Base-by-base conservation (phyloP, 2,329 filamentous ascomycete genomes). In the Amauroascus verrucosus region DNA sequence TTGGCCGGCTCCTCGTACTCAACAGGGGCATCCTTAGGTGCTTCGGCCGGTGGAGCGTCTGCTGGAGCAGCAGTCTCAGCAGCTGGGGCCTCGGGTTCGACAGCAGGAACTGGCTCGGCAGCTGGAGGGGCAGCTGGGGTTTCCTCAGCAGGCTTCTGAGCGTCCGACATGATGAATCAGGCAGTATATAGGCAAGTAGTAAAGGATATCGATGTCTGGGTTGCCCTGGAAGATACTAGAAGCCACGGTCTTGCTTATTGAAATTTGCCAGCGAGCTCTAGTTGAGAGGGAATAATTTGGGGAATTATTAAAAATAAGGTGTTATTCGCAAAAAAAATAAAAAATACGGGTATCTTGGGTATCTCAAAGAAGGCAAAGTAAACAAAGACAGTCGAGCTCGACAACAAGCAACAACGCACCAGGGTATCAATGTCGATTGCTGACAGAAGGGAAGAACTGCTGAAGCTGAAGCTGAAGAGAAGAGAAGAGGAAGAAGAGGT, bases 101-200 rank as follows among this genome's bases (percentile, higher is more conserved):
- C 26, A 8, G 40, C 32, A 11, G n/a, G 13, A 28, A 26, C 20
- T 16, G 32, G 20, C 16, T 48, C 58, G 44, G 63, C 64, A 55
- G 64, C 62, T 54, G 68, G 64, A 55, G 68, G 68, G 53, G 63
- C 65, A 62, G 65, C 69, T 60, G 73, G 70, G 61, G 73, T 73
- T 73, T 81, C 79, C 70, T 83, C 82, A 64, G 79, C 76, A 67
- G 83, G 78, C 76, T 88, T 88, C 72, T 82, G 78, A 71, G 75
- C 77, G 67, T 88, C 84, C 74, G 85, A 82, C 84, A 88, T 88
- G 24, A 26, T 53, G 43, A 30, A 8, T 32, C 4, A 20, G 11
- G 35, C 77, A n/a, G 65, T 79, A 75, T 59, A 54, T 35, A 11
- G 33, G 14, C 33, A 35, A 13, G 14, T n/a, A 13, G 14, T 35